Percentiles rank a stretch among this genome's conserved stretches.
Conservation (phyloP, 2,329 filamentous ascomycete genomes). For the Fusarium luffae region DNA sequence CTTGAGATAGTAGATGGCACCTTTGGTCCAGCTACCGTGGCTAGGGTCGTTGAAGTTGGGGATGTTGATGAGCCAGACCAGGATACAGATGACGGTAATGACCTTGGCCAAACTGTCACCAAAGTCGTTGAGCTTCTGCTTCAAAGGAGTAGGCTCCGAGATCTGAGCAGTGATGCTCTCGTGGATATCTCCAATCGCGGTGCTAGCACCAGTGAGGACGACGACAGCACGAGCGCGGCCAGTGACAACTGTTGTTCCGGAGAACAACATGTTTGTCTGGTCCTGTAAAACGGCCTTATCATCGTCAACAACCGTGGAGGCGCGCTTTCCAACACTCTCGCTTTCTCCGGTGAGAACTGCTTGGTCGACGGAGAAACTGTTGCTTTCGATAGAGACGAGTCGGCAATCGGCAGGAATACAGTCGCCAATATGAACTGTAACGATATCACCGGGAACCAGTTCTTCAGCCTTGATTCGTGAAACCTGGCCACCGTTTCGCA, state of each 20-base stretch:
- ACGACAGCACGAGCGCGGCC: slow-evolving; percentile 93
- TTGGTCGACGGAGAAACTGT: slow-evolving; percentile 96
- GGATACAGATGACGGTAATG: slow-evolving; percentile 94
- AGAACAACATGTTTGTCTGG: slow-evolving; percentile 97
- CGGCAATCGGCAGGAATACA: slow-evolving; percentile 96
- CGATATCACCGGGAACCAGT: slow-evolving; percentile 91
- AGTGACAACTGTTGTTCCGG: slow-evolving; percentile 95
- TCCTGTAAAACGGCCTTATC: slow-evolving; percentile 93
- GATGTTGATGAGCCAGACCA: slow-evolving; percentile 99
- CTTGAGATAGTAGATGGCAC: slow-evolving; percentile 99
- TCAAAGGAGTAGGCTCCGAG: slow-evolving; percentile 94
- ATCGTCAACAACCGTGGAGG: slow-evolving; percentile 73
- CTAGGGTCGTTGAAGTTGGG: slow-evolving; percentile 95
- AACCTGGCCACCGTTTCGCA: slow-evolving; percentile 81
- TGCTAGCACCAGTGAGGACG: slow-evolving; percentile 87
- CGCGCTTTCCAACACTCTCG: slow-evolving; percentile 93
- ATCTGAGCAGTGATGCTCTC: slow-evolving; percentile 99
- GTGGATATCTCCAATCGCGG: slow-evolving; percentile 98
- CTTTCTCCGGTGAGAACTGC: slow-evolving; percentile 97
- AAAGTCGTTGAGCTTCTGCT: slow-evolving; percentile 99
- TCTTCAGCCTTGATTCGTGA: slow-evolving; percentile 94
- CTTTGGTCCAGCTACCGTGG: slow-evolving; percentile 94
- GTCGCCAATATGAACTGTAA: slow-evolving; percentile 89
- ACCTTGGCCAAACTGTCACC: slow-evolving; percentile 97
- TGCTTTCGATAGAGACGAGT: slow-evolving; percentile 90